phyloP scores from a whole-genome alignment of 2,329 filamentous ascomycete genomes.

The Diaporthe capsici region DNA sequence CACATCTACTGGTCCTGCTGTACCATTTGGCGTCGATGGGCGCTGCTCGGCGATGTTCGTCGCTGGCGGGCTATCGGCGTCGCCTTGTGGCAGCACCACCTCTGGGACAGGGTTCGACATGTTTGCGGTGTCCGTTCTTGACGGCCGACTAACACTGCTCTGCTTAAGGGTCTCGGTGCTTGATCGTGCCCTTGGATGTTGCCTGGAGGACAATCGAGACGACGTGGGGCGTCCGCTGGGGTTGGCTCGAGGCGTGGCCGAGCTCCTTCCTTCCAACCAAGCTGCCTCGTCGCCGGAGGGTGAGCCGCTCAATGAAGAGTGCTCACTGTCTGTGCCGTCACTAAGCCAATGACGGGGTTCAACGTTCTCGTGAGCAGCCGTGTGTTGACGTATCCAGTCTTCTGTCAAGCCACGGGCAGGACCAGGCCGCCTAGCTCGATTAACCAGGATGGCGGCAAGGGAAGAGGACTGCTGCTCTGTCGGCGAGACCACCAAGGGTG shows the following conservation, averaged over 20 bases:
- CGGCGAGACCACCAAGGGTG: conserved; percentile 56
- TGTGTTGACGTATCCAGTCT: conserved; percentile 89
- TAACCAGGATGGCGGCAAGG: conserved; percentile 70
- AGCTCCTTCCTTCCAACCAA: conserved; percentile 65
- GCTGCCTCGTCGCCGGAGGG: conserved; percentile 62
- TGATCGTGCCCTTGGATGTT: conserved; percentile 62
- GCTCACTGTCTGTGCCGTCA: conserved; percentile 82
- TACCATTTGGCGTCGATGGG: conserved; percentile 32
- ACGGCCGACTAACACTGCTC: conserved; percentile 47
- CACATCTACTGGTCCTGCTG: conserved; percentile 21
- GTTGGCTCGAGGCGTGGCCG: conserved; percentile 63
- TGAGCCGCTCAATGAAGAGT: conserved; percentile 80
- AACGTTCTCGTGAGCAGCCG: conserved; percentile 76
- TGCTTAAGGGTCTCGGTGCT: conserved; percentile 70
- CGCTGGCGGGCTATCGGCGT: conserved; percentile 5
- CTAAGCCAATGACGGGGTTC: conserved; percentile 88
- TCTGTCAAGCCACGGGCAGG: conserved; percentile 77
- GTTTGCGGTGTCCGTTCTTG: conserved; percentile 36
- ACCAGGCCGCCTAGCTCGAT: conserved; percentile 67
- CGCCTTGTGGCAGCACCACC: conserved; percentile 40
- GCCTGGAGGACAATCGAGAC: conserved; percentile 54
- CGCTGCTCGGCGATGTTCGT: conserved; percentile 35
- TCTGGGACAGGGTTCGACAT: conserved; percentile 48
- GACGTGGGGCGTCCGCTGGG: conserved; percentile 27
- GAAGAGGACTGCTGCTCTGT: conserved; percentile 54